Base-by-base conservation (phyloP, 2,329 filamentous ascomycete genomes). In the Fusarium transvaalense region DNA sequence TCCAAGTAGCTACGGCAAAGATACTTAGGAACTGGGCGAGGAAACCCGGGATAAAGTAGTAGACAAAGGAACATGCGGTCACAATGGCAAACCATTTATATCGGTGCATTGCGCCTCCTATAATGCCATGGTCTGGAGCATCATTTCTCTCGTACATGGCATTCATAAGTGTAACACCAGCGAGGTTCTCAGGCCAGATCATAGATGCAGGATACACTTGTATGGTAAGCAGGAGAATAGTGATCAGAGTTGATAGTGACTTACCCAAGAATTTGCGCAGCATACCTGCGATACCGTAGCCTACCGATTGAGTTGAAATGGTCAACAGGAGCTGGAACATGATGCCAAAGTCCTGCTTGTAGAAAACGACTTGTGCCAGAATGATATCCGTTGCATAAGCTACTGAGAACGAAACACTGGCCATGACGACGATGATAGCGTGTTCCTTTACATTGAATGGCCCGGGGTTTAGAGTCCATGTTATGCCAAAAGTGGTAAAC, bases 311-410 rank as follows among this genome's bases (percentile, higher is more conserved):
- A 3, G 88, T 91, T 10, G 88, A 91, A 17, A 93, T 82, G 23
- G 86, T 88, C 61, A 92, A 81, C 17, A 92, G 80, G 31, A 92
- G 78, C 76, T 92, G 88, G 74, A 91, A 93, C 2, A 82, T 67
- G 66, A 91, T 82, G 21, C 90, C 89, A 72, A 91, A 91, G 61
- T 89, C 81, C 71, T 92, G 86, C 75, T 90, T 88, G 75, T 93
- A 93, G 71, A 92, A 93, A 17, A 90, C 84, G 19, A 88, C 80
- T 78, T 92, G 90, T 0, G 91, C 91, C 3, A 92, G 82, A 43
- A 94, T 86, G 31, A 92, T 89, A 69, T 93, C 91, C 1, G 91
- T 93, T 1, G 90, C 90, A 71, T 93, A 93, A 5, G 90, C 89
- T 8, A 85, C 88, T 50, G 81, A 89, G 68, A 92, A 91, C 7